Base-by-base conservation (phyloP, 306 rosid species). In the Phaseolus lunatus region DNA sequence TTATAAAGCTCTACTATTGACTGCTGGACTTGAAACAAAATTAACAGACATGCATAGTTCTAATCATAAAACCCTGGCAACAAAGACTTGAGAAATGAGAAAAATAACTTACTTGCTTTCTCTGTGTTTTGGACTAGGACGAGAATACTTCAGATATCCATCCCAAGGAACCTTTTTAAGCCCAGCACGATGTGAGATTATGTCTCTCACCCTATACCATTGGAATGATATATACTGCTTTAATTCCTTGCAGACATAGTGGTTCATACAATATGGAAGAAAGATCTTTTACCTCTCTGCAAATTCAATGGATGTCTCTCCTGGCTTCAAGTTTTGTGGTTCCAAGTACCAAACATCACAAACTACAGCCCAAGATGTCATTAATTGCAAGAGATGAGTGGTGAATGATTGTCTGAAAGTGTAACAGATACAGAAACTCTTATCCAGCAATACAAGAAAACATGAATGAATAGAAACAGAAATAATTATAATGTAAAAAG, bases 301-400 rank as follows among this genome's bases (percentile, higher is more conserved):
- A 88, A 95, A 95, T 81, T 95, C 97, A 26, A 95, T 95, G 41
- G 97, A 67, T n/a, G 98, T 90, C 79, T 95, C 97, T 75, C 98
- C 93, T 39, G 90, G 97, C 85, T 80, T 89, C 62, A 95, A 66
- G 59, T 76, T 86, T 84, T 95, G 97, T 12, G 99, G 99, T 88
- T 95, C 97, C 91, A 95, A 75, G 81, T 95, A 95, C 97, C 97
- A 95, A 78, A 95, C 99, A 82, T 95, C 99, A 87, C 97, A 95
- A 78, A 95, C 99, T 78, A 95, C 99, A 26, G 97, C 99, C 99
- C 99, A 95, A 2, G 97, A 95, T 39, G 97, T 95, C 99, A 92
- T 95, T 80, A 95, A 92, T 86, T 86, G 99, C 87, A 95, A 85
- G 67, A 95, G 93, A 86, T 95, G 99, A 85, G 9, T 90, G 33